Evolutionary conservation across 345 rosid species (phyloP).

Genomic region (Mercurialis annua): DNA sequence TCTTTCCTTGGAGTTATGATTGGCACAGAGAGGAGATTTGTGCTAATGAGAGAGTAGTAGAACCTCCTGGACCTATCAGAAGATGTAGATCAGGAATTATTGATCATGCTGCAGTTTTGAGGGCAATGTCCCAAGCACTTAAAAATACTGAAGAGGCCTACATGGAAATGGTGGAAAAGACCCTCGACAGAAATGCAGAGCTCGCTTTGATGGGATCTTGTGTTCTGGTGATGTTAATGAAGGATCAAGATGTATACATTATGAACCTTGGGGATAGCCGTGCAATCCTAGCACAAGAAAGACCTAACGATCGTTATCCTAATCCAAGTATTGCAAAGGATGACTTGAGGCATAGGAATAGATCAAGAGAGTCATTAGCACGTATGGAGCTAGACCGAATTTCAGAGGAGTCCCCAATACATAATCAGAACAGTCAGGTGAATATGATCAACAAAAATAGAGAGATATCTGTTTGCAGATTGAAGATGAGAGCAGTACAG

Average conservation of each 20-base stretch:
- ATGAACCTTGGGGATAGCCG: conserved; percentile 98
- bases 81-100: conserved; percentile 75
- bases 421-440: conserved; percentile 61
- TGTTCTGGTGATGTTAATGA: conserved; percentile 92
- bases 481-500: conserved; percentile 95
- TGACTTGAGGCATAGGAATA: conserved; percentile 60
- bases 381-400: conserved; percentile 95
- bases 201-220: conserved; percentile 97
- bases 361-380: conserved; percentile 80
- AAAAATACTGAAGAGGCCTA: conserved; percentile 75
- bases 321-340: conserved; percentile 57
- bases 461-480: conserved; percentile 75
- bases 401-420: conserved; percentile 97
- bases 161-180: conserved; percentile 90
- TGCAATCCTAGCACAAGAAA: conserved; percentile 83
- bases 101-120: conserved; percentile 75
- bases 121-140: conserved; percentile 80
- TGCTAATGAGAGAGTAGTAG: conserved; percentile 57
- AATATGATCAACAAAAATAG: conserved; percentile 72
- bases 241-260: conserved; percentile 93
- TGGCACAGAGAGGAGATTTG: conserved; percentile 85
- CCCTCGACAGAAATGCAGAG: conserved; percentile 80
- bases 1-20: conserved; percentile 96
- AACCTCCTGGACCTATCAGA: conserved; percentile 67
- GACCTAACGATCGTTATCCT: conserved; percentile 70